These are phyloP conservation scores for Saccharomyces pastorianus DNA, from an alignment of 1,139 yeast genomes.

Conservation along the genomic window DNA sequence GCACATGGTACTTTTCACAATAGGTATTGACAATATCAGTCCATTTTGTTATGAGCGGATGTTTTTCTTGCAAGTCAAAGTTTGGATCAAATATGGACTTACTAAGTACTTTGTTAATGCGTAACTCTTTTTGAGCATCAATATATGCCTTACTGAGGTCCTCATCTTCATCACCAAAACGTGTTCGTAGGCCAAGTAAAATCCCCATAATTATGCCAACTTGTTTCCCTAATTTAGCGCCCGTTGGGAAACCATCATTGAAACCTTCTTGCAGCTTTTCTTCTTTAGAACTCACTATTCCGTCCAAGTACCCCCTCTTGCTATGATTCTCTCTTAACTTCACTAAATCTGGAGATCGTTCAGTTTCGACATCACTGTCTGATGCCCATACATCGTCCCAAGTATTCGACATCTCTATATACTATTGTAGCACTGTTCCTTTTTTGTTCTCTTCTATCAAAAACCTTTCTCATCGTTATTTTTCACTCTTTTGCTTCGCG, in stretches of 20 bases:
- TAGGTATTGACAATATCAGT: constrained; percentile 10
- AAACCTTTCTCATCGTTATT: not conserved
- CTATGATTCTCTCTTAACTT: constrained; percentile 55
- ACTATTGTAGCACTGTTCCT: not conserved
- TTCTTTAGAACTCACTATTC: constrained; percentile 65
- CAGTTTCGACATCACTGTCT: constrained; percentile 13
- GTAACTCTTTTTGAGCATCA: constrained; percentile 19
- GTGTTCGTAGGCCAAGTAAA: constrained; percentile 25
- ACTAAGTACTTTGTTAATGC: constrained; percentile 23
- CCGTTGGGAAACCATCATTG: constrained; percentile 68
- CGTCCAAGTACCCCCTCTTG: constrained; percentile 81
- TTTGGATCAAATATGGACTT: constrained; percentile 22
- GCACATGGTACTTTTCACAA: constrained; percentile 15
- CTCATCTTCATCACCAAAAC: constrained; percentile 17
- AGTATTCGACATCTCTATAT: constrained; percentile 4
- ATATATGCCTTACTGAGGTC: constrained; percentile 13
- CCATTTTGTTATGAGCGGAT: constrained; percentile 19
- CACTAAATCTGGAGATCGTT: constrained; percentile 23
- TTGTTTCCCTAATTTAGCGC: constrained; percentile 58
- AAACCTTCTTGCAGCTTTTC: constrained; percentile 68
- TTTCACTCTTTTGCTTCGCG: not conserved
- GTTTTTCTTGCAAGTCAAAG: constrained; percentile 12
- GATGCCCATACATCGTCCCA: constrained; percentile 30
- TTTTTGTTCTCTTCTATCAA: not conserved
- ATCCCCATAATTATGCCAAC: constrained; percentile 63